Conservation (phyloP, 116 monocot genomes). For the Posidonia oceanica region DNA sequence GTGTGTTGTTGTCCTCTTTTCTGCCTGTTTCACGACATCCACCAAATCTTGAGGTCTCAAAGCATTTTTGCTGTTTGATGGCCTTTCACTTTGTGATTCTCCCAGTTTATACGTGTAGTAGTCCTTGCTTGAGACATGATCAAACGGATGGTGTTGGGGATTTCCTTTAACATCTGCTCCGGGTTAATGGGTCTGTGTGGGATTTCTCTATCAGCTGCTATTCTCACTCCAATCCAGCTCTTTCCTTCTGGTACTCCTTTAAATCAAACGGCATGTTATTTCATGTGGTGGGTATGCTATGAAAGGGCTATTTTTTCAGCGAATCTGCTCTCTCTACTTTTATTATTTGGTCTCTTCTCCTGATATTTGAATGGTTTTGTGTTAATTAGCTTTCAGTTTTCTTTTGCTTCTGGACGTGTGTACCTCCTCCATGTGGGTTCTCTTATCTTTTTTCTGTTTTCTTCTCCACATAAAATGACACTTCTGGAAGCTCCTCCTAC, state of each 20-base stretch:
- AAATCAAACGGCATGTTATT: constrained; percentile 3
- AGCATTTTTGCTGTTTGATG: background rate
- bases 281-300: constrained; percentile 3
- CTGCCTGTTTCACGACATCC: background rate
- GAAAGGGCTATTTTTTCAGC: background rate
- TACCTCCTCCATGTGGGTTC: background rate
- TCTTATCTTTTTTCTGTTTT: background rate
- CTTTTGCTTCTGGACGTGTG: background rate
- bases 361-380: background rate
- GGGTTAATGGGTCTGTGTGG: background rate
- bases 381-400: background rate
- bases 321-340: constrained; percentile 3
- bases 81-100: background rate
- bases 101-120: background rate
- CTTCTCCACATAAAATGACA: constrained; percentile 9
- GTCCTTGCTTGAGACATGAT: background rate
- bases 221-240: background rate
- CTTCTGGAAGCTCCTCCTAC: background rate
- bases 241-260: background rate
- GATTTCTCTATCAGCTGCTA: background rate
- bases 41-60: background rate
- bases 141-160: background rate
- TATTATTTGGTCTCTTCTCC: constrained; percentile 1
- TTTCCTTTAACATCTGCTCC: background rate
- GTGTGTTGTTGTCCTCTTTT: background rate